Conservation (phyloP, 2,329 filamentous ascomycete genomes). For the Sarocladiaceae sp. region DNA sequence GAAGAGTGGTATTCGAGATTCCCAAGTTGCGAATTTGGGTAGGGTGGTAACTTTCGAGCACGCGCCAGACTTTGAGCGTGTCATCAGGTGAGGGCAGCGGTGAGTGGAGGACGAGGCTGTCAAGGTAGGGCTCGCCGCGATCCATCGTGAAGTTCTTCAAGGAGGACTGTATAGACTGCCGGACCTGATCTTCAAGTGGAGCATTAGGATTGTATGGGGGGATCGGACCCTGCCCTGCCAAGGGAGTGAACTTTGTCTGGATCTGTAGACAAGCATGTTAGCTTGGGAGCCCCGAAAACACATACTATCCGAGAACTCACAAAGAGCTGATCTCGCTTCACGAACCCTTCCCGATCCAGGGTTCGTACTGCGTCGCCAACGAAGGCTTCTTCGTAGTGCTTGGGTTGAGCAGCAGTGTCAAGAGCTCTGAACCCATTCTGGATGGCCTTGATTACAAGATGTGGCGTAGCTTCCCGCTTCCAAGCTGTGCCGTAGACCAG, state of each 20-base stretch:
- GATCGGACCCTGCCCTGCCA: slow-evolving; percentile 55
- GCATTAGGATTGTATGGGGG: slow-evolving; percentile 59
- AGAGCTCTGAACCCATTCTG: slow-evolving; percentile 66
- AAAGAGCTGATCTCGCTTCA: slow-evolving; percentile 56
- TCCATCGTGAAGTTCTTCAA: slow-evolving; percentile 55
- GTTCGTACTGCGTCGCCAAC: slow-evolving; percentile 64
- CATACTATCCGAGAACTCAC: slow-evolving; percentile 41
- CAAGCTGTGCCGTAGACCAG: slow-evolving; percentile 80
- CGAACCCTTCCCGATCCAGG: slow-evolving; percentile 54
- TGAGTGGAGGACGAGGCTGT: slow-evolving; percentile 74
- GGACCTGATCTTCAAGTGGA: slow-evolving; percentile 60
- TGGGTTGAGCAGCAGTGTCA: slow-evolving; percentile 75
- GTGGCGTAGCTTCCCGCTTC: slow-evolving; percentile 67
- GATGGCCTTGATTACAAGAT: slow-evolving; percentile 66
- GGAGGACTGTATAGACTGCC: slow-evolving; percentile 63
- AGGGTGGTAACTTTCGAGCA: slow-evolving; percentile 64
- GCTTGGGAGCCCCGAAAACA: not conserved
- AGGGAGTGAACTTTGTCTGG: slow-evolving; percentile 79
- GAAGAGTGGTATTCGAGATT: slow-evolving; percentile 68
- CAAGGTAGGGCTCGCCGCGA: slow-evolving; percentile 45
- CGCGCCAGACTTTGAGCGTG: slow-evolving; percentile 61
- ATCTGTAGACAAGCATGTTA: slow-evolving; percentile 39
- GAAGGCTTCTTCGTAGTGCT: slow-evolving; percentile 70
- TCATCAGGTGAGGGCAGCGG: slow-evolving; percentile 36
- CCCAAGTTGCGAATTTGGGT: slow-evolving; percentile 61